phyloP scores from a whole-genome alignment of 805 yeast genomes.

The Yarrowia phangngaensis region DNA sequence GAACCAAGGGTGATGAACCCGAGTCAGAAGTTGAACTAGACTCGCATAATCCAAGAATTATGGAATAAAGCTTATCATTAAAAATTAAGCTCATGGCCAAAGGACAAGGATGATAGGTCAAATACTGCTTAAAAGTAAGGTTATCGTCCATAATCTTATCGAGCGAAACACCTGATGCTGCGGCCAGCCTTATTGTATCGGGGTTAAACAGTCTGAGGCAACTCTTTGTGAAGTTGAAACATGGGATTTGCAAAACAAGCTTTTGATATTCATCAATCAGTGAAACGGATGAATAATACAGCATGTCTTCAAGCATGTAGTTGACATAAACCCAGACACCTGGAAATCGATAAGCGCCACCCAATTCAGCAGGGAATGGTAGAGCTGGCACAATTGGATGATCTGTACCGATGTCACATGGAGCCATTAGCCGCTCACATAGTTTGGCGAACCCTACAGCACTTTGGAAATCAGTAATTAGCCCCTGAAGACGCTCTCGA shows the following conservation, averaged over 20 bases:
- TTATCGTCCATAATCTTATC: conserved; percentile 46
- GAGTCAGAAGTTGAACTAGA: background rate
- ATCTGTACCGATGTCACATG: conserved; percentile 34
- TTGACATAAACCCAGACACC: conserved; percentile 83
- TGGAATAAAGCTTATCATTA: conserved; percentile 52
- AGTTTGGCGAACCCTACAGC: conserved; percentile 60
- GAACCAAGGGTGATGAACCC: conserved; percentile 1
- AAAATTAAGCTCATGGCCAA: conserved; percentile 60
- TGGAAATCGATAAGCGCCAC: conserved; percentile 53
- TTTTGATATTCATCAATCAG: conserved; percentile 43
- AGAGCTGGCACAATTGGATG: conserved; percentile 40
- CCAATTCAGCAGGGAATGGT: conserved; percentile 62
- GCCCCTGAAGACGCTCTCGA: conserved; percentile 45
- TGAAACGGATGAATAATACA: conserved; percentile 49
- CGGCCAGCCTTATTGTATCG: conserved; percentile 49
- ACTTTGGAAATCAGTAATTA: conserved; percentile 53
- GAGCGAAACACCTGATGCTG: conserved; percentile 50
- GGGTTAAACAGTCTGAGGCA: conserved; percentile 53
- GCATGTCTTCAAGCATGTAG: conserved; percentile 62
- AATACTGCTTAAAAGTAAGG: conserved; percentile 47
- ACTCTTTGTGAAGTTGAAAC: conserved; percentile 51
- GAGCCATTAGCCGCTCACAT: conserved; percentile 44
- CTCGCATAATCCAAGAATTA: conserved; percentile 50
- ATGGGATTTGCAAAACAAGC: conserved; percentile 49
- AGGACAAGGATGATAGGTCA: conserved; percentile 68